phyloP scores from a whole-genome alignment of 805 yeast species.

The Kregervanrija fluxuum region DNA sequence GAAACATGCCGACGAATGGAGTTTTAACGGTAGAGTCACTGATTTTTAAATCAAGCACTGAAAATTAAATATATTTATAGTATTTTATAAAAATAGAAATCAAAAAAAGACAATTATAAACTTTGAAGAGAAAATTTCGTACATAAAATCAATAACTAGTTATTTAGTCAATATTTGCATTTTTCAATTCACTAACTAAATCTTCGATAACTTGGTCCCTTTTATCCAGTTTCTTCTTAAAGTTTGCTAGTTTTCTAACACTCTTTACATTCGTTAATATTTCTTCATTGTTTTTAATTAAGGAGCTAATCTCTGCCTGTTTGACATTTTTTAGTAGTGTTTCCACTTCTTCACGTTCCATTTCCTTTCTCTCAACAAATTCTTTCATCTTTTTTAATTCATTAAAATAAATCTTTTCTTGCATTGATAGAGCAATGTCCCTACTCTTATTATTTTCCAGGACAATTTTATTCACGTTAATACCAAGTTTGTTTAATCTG shows the following conservation, averaged over 20 bases:
- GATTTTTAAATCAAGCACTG: conserved; percentile 51
- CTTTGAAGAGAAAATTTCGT: neutral
- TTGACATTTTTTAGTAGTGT: conserved; percentile 11
- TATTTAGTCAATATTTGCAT: neutral
- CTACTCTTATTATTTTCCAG: conserved; percentile 2
- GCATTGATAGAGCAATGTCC: conserved; percentile 17
- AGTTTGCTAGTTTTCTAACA: conserved; percentile 6
- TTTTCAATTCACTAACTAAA: conserved; percentile 6
- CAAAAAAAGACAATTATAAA: neutral
- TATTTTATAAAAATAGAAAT: too few species aligned
- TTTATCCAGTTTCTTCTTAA: conserved; percentile 15
- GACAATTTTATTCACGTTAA: conserved; percentile 7
- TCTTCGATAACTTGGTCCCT: conserved; percentile 9
- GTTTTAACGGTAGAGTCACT: conserved; percentile 93
- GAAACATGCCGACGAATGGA: conserved; percentile 68
- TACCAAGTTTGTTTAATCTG: conserved; percentile 12
- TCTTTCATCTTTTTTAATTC: conserved; percentile 18
- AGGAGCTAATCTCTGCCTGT: conserved; percentile 12
- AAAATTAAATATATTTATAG: too few species aligned
- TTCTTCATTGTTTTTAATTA: conserved; percentile 3
- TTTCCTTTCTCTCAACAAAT: conserved; percentile 13
- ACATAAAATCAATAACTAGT: too few species aligned
- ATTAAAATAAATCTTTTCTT: conserved; percentile 18
- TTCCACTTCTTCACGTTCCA: conserved; percentile 10
- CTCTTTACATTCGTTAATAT: conserved; percentile 4